phyloP scores from a whole-genome alignment of 768 basidiomycete genomes.

The Melanogaster broomeanus region DNA sequence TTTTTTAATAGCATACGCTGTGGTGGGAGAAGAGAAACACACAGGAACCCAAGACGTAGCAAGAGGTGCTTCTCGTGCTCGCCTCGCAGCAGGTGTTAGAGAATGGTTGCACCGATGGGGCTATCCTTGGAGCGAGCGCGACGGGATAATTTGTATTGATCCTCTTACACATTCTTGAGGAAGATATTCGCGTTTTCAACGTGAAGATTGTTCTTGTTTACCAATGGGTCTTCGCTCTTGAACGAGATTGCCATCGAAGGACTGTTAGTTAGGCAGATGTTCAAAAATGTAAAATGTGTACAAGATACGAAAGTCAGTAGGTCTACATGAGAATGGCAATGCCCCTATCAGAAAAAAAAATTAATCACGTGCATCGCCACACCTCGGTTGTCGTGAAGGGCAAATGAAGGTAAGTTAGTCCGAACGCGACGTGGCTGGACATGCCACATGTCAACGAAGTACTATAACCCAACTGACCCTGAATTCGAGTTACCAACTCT shows the following conservation, averaged over 20 bases:
- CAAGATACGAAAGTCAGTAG: slow-evolving; percentile 3
- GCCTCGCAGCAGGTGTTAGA: slow-evolving; percentile 83
- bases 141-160: slow-evolving; percentile 90
- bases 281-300: slow-evolving; percentile 13
- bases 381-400: not conserved
- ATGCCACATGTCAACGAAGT: slow-evolving; percentile 13
- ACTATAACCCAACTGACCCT: slow-evolving; percentile 2
- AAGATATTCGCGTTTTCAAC: not conserved
- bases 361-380: not conserved
- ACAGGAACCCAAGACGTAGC: slow-evolving; percentile 86
- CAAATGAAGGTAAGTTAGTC: no score
- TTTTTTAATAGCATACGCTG: slow-evolving; percentile 63
- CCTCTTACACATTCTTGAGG: slow-evolving; percentile 65
- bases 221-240: slow-evolving; percentile 3
- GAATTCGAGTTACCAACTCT: not conserved
- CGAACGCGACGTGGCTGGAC: slow-evolving; percentile 8
- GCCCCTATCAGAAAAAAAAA: not conserved
- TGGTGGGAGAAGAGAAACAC: slow-evolving; percentile 97
- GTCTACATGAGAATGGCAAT: not conserved
- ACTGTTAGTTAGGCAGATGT: slow-evolving; percentile 4
- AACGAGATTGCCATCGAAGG: not conserved
- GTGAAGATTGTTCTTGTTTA: slow-evolving; percentile 9
- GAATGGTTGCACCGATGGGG: slow-evolving; percentile 94
- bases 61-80: slow-evolving; percentile 79
- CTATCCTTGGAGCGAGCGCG: slow-evolving; percentile 93